Percentiles rank a stretch among this genome's conserved stretches.
These are phyloP conservation scores for Ophiostoma ips DNA, from an alignment of 2,329 filamentous ascomycete genomes.

Conservation along the genomic window DNA sequence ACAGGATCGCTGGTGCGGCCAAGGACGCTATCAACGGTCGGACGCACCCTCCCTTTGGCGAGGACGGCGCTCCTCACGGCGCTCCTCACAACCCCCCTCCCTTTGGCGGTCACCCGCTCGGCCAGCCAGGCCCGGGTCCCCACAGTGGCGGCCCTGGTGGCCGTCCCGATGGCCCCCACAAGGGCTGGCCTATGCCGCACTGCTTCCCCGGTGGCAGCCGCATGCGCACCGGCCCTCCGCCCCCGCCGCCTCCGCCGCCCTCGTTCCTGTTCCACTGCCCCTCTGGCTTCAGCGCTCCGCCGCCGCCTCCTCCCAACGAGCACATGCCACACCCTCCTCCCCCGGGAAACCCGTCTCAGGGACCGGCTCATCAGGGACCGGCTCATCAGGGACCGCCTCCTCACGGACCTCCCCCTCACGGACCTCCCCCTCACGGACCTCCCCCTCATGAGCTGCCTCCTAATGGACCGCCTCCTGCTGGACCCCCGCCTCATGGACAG, in stretches of 20 bases:
- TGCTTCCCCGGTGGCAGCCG: slow-evolving; percentile 2
- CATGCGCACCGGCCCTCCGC: neutral
- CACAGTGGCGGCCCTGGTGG: neutral
- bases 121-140: neutral
- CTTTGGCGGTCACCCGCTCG: slow-evolving; percentile 4
- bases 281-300: neutral
- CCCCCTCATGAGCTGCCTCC: neutral
- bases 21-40: slow-evolving; percentile 19
- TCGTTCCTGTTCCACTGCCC: slow-evolving; percentile 15
- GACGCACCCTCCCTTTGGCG: neutral
- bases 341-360: too few species aligned
- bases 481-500: too few species aligned
- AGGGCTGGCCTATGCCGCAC: neutral
- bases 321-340: neutral
- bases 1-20: slow-evolving; percentile 25
- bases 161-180: neutral
- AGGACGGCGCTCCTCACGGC: slow-evolving; percentile 4
- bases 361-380: neutral
- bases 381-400: neutral
- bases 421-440: neutral
- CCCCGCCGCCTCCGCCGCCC: slow-evolving; percentile 5
- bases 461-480: neutral
- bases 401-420: neutral
- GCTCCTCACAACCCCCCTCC: slow-evolving; percentile 5
- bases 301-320: neutral